Percentiles rank a stretch among this genome's conserved stretches.
These are phyloP conservation scores for Plantago elongata DNA, from an alignment of 257 asterid species.

Conservation along the genomic window DNA sequence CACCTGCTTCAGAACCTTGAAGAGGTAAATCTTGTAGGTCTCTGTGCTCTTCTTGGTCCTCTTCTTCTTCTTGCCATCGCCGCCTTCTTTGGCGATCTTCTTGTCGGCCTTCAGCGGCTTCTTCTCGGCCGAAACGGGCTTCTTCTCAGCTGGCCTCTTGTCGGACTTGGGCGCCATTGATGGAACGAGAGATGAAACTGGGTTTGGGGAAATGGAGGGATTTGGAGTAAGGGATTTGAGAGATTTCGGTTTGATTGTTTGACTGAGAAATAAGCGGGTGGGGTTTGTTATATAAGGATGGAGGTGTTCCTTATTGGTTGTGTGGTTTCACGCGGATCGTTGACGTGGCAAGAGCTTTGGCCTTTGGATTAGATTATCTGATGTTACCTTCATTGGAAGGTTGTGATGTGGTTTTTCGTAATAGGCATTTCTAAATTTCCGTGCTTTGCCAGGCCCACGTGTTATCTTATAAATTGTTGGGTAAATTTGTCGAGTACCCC, in stretches of 20 bases:
- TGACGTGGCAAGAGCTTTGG: background rate
- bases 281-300: conserved; percentile 15
- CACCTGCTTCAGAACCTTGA: conserved; percentile 44
- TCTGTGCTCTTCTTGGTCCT: conserved; percentile 38
- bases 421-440: too few species aligned
- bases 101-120: conserved; percentile 16
- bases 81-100: conserved; percentile 23
- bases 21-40: conserved; percentile 39
- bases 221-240: background rate
- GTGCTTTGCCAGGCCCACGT: background rate
- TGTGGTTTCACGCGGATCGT: conserved; percentile 17
- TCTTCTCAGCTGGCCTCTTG: conserved; percentile 34
- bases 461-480: too few species aligned
- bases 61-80: conserved; percentile 31
- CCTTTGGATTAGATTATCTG: background rate
- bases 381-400: background rate
- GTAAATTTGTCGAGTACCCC: too few species aligned
- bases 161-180: conserved; percentile 39
- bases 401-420: too few species aligned
- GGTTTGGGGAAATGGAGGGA: background rate
- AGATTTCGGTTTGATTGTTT: background rate
- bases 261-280: background rate
- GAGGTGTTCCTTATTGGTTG: conserved; percentile 5
- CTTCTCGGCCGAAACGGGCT: conserved; percentile 29
- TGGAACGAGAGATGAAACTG: background rate